A percentile compares a stretch with the other conserved stretches of the same genome.
These are phyloP conservation scores for Endothia cerciana DNA, from an alignment of 2,329 filamentous ascomycete genomes.

Conservation along the genomic window DNA sequence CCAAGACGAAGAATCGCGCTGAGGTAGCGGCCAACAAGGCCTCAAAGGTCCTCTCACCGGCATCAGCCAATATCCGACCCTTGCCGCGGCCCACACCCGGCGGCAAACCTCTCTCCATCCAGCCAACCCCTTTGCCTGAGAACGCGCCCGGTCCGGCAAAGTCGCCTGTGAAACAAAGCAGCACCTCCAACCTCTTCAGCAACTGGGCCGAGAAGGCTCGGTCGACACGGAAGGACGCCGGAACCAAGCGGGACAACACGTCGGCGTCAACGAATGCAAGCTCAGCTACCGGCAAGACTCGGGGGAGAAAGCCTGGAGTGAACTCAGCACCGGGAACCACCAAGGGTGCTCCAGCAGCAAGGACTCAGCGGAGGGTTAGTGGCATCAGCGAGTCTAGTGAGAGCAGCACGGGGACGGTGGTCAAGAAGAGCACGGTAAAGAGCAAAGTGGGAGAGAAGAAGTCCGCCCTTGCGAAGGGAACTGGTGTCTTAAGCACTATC, in stretches of 20 bases:
- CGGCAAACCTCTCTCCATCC: conserved; percentile 59
- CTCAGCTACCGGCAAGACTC: conserved; percentile 39
- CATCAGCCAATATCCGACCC: conserved; percentile 78
- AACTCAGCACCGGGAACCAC: conserved; percentile 41
- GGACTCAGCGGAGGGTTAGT: conserved; percentile 58
- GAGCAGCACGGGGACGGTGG: conserved; percentile 65
- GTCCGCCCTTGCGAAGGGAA: conserved; percentile 56
- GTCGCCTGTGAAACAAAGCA: conserved; percentile 64
- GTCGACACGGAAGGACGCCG: conserved; percentile 48
- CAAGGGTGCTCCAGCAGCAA: conserved; percentile 43
- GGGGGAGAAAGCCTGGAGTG: conserved; percentile 24
- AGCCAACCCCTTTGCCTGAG: conserved; percentile 60
- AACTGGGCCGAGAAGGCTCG: conserved; percentile 66
- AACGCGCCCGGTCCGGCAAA: conserved; percentile 60
- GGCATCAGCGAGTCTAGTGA: conserved; percentile 66
- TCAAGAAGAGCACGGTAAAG: conserved; percentile 55
- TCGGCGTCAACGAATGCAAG: conserved; percentile 43
- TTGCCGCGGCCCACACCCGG: conserved; percentile 60
- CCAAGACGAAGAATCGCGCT: conserved; percentile 68
- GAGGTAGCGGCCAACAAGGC: conserved; percentile 46
- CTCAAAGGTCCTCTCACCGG: conserved; percentile 75
- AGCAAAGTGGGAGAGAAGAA: too few relatives aligned
- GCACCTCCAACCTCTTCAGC: conserved; percentile 51
- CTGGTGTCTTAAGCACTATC: conserved; percentile 55
- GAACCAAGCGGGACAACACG: conserved; percentile 24